These are phyloP conservation scores for Lachancea thermotolerans DNA, from an alignment of 805 yeast species.

Conservation along the genomic window DNA sequence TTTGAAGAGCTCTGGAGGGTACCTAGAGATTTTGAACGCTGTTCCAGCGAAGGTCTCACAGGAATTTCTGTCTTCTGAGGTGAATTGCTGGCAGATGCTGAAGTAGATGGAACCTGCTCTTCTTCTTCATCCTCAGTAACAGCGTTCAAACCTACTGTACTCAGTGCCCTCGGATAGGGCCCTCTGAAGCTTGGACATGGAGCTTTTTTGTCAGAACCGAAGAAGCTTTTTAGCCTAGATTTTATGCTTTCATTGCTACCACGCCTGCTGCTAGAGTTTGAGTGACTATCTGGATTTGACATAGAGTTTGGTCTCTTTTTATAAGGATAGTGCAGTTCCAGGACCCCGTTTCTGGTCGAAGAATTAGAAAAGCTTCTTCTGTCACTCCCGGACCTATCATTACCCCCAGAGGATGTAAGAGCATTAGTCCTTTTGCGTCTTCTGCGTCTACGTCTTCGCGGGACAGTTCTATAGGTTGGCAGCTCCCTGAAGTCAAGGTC, in stretches of 20 bases:
- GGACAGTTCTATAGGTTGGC: conserved; percentile 76
- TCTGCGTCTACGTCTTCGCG: conserved; percentile 57
- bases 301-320: conserved; percentile 1
- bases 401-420: neutral
- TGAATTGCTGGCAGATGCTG: neutral
- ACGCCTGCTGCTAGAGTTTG: conserved; percentile 9
- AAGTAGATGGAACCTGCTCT: conserved; percentile 15
- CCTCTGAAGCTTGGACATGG: conserved; percentile 1
- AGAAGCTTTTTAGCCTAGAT: conserved; percentile 10
- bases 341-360: neutral
- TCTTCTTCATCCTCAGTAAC: conserved; percentile 27
- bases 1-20: neutral
- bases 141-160: conserved; percentile 13
- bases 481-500: conserved; percentile 65
- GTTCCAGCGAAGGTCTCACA: conserved; percentile 3
- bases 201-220: conserved; percentile 7
- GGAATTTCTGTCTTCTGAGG: neutral
- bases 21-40: conserved; percentile 8
- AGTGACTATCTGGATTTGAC: neutral
- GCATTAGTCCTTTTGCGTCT: conserved; percentile 17
- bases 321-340: neutral
- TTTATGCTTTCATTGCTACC: conserved; percentile 11
- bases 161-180: conserved; percentile 9
- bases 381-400: neutral
- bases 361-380: neutral